Base-by-base conservation (phyloP, 441 rosid genomes). In the Adansonia madagascariensis region DNA sequence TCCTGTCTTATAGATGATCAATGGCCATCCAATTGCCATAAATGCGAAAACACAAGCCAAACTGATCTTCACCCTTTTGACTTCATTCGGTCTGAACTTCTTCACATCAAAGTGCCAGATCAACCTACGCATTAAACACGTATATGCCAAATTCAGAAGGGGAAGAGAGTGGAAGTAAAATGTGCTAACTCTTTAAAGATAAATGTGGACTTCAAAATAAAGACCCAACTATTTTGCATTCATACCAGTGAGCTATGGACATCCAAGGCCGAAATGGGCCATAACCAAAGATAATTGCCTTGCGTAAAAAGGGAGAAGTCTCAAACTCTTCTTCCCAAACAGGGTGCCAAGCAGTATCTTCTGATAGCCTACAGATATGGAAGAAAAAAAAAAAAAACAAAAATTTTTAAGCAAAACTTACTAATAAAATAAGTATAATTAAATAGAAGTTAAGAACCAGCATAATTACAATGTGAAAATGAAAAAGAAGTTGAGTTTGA, bases 341-440 rank as follows among this genome's bases (percentile, higher is more conserved):
- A 75, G 99, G 99, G 35, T 89, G 99, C 99, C 98, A 93, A 73
- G 99, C 99, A 75, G 98, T 95, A 82, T 95, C 99, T 80, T 82
- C 97, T 55, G 9, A 46, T 87, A 92, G 83, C 99, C 99, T 95
- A 74, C 6, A 78, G 47, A 64, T 52, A 49, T 31, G n/a, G 27
- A 62, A 27, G 53, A 79, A 39, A 39, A 74, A 22, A 0, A 50
- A 53, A 79, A 39, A 18, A 0, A 8, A 31, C 0, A 31, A 31
- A 31, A 31, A 3, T 31, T 14, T 49, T 10, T 24, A 97, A 18
- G 35, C 0, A 10, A 67, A 46, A 46, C 5, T 20, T 49, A 69
- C 56, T 12, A 12, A 22, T 12, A 12, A 49, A 22, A 49, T 31
- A 71, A 17, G n/a, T 4, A 43, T 14, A 63, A 14, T 15, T 15